A percentile compares a stretch with the other conserved stretches of the same genome.
phyloP scores from a whole-genome alignment of 768 basidiomycete species.

The Macrocybe gigantea region DNA sequence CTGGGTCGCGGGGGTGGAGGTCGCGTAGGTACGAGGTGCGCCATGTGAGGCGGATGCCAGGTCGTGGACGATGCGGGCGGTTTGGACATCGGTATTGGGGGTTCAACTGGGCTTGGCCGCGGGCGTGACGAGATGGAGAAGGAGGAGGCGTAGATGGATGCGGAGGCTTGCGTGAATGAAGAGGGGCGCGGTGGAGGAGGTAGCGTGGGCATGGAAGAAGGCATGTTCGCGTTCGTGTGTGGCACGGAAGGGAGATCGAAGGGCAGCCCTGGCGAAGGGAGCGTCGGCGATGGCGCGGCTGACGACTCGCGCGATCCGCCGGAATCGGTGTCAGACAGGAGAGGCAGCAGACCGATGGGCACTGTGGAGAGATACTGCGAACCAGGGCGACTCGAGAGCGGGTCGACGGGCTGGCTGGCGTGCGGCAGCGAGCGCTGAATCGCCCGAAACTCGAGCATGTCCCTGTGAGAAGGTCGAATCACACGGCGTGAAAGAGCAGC shows the following conservation, averaged over 20 bases:
- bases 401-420: slow-evolving; percentile 45
- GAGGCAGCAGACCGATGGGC: slow-evolving; percentile 59
- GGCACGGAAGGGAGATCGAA: background rate
- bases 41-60: slow-evolving; percentile 20
- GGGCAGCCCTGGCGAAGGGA: background rate
- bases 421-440: slow-evolving; percentile 60
- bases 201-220: background rate
- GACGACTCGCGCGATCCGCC: slow-evolving; percentile 4
- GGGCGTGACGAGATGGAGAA: slow-evolving; percentile 5
- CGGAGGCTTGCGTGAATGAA: slow-evolving; percentile 6
- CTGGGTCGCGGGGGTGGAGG: slow-evolving; percentile 16
- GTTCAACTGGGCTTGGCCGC: slow-evolving; percentile 9
- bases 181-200: slow-evolving; percentile 4
- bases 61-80: slow-evolving; percentile 7
- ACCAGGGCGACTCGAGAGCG: slow-evolving; percentile 30
- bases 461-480: slow-evolving; percentile 29
- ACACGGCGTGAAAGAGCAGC: slow-evolving; percentile 4
- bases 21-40: slow-evolving; percentile 21
- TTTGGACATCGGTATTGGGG: background rate
- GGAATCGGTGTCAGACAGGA: slow-evolving; percentile 28
- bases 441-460: slow-evolving; percentile 63
- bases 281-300: background rate
- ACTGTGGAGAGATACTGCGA: slow-evolving; percentile 44
- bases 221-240: no score
- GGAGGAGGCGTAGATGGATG: slow-evolving; percentile 7